Conservation (phyloP, 2,329 filamentous ascomycete genomes). For the Acrocalymma vagum region DNA sequence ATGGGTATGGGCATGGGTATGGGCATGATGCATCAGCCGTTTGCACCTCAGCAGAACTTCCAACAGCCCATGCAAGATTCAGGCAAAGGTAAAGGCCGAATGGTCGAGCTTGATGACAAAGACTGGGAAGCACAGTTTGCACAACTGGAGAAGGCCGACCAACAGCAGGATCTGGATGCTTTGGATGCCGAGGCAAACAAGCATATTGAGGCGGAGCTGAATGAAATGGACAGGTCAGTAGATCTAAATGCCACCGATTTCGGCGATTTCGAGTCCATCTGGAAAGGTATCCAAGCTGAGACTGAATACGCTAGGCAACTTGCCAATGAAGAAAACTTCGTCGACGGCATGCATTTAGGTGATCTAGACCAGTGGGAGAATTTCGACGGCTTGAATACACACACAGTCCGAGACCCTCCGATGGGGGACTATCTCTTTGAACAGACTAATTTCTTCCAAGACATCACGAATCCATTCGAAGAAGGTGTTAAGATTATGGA, state of each 20-base stretch:
- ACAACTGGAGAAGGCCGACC: constrained; percentile 77
- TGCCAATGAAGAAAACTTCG: constrained; percentile 70
- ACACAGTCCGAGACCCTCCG: constrained; percentile 74
- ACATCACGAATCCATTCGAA: constrained; percentile 84
- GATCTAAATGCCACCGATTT: constrained; percentile 80
- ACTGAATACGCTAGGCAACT: constrained; percentile 74
- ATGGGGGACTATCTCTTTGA: constrained; percentile 95
- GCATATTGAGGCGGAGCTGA: constrained; percentile 85
- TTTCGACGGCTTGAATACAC: constrained; percentile 75
- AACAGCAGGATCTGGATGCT: constrained; percentile 57
- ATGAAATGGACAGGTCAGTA: constrained; percentile 87
- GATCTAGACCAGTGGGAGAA: constrained; percentile 83
- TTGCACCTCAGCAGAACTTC: constrained; percentile 56
- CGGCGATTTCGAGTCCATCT: constrained; percentile 91
- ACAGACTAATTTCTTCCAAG: constrained; percentile 87
- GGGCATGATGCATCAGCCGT: constrained; percentile 55
- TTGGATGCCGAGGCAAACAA: constrained; percentile 71
- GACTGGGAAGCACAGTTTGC: constrained; percentile 98
- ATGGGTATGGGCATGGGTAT: constrained; percentile 63
- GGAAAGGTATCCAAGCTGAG: constrained; percentile 83
- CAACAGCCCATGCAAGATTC: constrained; percentile 54
- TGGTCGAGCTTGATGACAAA: constrained; percentile 91
- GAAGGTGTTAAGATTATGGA: constrained; percentile 94
- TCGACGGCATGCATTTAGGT: constrained; percentile 69
- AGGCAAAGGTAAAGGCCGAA: constrained; percentile 81